Evolutionary conservation across 2,329 filamentous ascomycete species (phyloP), one percentile per base, ranked within the genome.

Genomic region (Aspergillus terreus): DNA sequence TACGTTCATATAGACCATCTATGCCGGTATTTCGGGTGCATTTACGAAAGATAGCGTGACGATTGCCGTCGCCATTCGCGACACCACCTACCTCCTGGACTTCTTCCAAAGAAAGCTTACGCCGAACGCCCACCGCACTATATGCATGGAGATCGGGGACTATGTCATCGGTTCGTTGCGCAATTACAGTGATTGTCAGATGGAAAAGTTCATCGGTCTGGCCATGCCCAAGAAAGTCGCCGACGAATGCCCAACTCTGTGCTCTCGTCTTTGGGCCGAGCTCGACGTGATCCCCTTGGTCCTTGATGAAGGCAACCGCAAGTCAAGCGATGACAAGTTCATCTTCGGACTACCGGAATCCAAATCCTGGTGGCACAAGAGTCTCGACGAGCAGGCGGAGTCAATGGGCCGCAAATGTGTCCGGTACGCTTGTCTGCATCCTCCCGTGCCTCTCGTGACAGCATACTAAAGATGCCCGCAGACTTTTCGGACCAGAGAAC

Each of bases 361-460:
- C 44, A 53, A 51, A 12, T 44, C 52, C 55, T 82, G 80, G 77
- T 74, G 78, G 43, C 68, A 72, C 32, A 82, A 83, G 64, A 73
- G 78, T n/a, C 78, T 91, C 4, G 89, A 92, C 61, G 89, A 94
- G 66, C 85, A 91, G 67, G 88, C 89, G 1, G 89, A 92, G 65
- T 88, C 86, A 0, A 87, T 92, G 81, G 86, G 85, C 1, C 79
- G 89, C 55, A 92, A 91, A 74, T 90, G 86, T 66, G 79, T 91
- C 55, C 81, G 85, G 85, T 87, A 71, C 15, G 48, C 52, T 41
- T 45, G 14, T 48, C 21, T n/a, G 15, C 14, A 11, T 47, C 17
- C 35, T n/a, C 17, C 15, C 10, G 4, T 41, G 4, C 23, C n/a
- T 30, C 5, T 6, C 27, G 11, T 38, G 12, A 14, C 38, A 33